A percentile compares a stretch with the other conserved stretches of the same genome.
Conservation (phyloP, 805 yeast species). For the Suhomyces sp. region DNA sequence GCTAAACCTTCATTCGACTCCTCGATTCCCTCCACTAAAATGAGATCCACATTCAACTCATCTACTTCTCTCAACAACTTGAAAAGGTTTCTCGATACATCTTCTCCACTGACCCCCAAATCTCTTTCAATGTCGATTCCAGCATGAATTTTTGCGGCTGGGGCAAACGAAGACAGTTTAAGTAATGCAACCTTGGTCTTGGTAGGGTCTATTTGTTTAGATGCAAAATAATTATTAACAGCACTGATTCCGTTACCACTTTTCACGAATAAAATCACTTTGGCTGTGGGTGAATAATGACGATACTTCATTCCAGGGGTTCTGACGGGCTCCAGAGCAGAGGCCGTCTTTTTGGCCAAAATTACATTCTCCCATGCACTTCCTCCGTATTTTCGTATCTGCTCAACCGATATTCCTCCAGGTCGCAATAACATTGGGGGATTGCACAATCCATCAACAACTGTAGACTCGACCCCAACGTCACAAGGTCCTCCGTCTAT, state of each 20-base stretch:
- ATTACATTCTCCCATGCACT: conserved; percentile 60
- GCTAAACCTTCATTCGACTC: conserved; percentile 85
- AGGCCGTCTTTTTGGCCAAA: conserved; percentile 66
- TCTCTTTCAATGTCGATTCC: conserved; percentile 27
- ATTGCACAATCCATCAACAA: conserved; percentile 78
- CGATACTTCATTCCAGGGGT: conserved; percentile 99
- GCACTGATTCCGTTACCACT: conserved; percentile 44
- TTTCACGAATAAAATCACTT: conserved; percentile 64
- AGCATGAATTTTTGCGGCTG: conserved; percentile 13
- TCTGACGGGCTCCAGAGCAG: conserved; percentile 63
- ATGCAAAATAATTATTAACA: conserved; percentile 25
- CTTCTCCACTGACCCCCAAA: conserved; percentile 49
- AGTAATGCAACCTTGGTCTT: conserved; percentile 51
- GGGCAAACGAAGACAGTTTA: conserved; percentile 38
- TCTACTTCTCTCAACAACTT: conserved; percentile 74
- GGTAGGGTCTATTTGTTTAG: conserved; percentile 11
- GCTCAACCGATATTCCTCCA: conserved; percentile 87
- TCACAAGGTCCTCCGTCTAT: conserved; percentile 87
- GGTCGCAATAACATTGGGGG: conserved; percentile 93
- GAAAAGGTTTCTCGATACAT: conserved; percentile 76
- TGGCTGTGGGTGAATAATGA: conserved; percentile 90
- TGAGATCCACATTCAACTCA: conserved; percentile 60
- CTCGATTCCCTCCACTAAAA: conserved; percentile 80
- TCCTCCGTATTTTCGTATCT: conserved; percentile 67
- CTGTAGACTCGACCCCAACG: conserved; percentile 94